These are phyloP conservation scores for Hyaloperonospora arabidopsidis DNA, from an alignment of 352 stramenopile genomes.

Conservation along the genomic window DNA sequence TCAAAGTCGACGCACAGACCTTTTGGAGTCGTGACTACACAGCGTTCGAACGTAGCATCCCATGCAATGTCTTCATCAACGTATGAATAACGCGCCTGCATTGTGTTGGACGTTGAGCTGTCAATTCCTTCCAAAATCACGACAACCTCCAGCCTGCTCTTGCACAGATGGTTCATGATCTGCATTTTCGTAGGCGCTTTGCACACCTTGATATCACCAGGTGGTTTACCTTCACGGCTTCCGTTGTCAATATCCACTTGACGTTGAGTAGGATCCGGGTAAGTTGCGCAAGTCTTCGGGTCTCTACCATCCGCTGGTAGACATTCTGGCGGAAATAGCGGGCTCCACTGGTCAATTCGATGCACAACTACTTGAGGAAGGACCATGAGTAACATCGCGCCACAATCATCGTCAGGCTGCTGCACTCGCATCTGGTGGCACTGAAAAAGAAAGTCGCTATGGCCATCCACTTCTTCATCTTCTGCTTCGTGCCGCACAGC, in stretches of 20 bases:
- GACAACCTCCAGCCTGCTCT: conserved; percentile 70
- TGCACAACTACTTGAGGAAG: conserved; percentile 77
- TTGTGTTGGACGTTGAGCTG: conserved; percentile 80
- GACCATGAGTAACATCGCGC: conserved; percentile 76
- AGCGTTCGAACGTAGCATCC: conserved; percentile 73
- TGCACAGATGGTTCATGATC: conserved; percentile 60
- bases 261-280: conserved; percentile 66
- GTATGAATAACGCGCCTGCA: conserved; percentile 80
- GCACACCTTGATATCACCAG: conserved; percentile 25
- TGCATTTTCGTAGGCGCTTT: conserved; percentile 61
- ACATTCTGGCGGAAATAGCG: conserved; percentile 73
- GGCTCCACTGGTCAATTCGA: conserved; percentile 81
- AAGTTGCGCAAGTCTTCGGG: conserved; percentile 46
- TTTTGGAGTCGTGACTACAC: conserved; percentile 46
- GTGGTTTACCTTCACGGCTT: conserved; percentile 54
- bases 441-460: conserved; percentile 58
- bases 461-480: conserved; percentile 34
- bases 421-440: conserved; percentile 84
- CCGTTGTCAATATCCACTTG: conserved; percentile 78
- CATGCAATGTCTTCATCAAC: conserved; percentile 74
- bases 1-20: conserved; percentile 76
- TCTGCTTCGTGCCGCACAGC: conserved; percentile 65
- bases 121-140: conserved; percentile 81
- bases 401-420: conserved; percentile 77
- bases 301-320: conserved; percentile 38